phyloP scores from a whole-genome alignment of 345 rosid genomes.

The Pugionium dolabratum region DNA sequence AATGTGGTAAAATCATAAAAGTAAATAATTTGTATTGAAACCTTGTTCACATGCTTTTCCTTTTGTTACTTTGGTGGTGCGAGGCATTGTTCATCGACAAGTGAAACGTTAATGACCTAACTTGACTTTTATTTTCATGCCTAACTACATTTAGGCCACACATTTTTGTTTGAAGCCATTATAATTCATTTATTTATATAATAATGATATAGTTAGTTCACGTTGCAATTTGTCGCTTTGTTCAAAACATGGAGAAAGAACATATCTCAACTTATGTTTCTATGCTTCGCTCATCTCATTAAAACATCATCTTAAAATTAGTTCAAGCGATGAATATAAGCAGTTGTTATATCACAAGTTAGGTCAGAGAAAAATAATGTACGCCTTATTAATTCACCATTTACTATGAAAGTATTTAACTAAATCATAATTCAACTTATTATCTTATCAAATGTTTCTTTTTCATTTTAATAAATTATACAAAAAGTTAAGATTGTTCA shows the following conservation, averaged over 20 bases:
- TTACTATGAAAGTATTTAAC: neutral
- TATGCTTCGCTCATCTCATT: conserved; percentile 17
- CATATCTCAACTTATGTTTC: conserved; percentile 19
- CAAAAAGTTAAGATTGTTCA: conserved; percentile 15
- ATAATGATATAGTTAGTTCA: neutral
- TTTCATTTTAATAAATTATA: conserved; percentile 4
- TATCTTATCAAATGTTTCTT: conserved; percentile 14
- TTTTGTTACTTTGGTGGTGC: conserved; percentile 1
- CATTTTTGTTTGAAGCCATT: neutral
- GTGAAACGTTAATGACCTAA: neutral
- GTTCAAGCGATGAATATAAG: neutral
- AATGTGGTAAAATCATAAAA: too few species aligned
- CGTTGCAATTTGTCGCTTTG: conserved; percentile 6
- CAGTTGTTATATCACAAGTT: neutral
- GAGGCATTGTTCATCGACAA: conserved; percentile 6
- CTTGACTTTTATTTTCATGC: conserved; percentile 4
- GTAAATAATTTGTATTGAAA: neutral
- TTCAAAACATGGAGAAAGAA: conserved; percentile 26
- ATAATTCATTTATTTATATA: neutral
- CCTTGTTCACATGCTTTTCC: neutral
- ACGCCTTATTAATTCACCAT: neutral
- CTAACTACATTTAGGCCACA: conserved; percentile 5
- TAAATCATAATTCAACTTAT: neutral
- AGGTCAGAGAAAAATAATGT: neutral
- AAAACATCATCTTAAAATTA: conserved; percentile 4